Conservation (phyloP, 2,329 filamentous ascomycete species). For the Microcyclosporella mali region DNA sequence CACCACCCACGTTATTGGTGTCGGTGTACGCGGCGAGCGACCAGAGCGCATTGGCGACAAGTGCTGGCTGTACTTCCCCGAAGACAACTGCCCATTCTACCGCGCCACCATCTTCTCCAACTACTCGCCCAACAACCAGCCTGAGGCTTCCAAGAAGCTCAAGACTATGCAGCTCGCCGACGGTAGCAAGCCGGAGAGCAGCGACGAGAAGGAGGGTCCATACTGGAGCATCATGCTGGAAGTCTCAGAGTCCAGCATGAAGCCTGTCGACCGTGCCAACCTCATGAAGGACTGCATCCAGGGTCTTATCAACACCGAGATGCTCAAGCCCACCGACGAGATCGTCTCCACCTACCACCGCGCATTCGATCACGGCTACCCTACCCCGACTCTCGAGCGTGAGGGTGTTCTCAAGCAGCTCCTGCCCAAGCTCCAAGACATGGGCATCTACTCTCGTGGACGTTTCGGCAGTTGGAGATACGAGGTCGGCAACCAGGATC, state of each 20-base stretch:
- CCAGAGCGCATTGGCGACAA: constrained; percentile 98
- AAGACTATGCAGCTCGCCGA: constrained; percentile 79
- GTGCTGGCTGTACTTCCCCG: constrained; percentile 99
- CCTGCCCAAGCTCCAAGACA: constrained; percentile 82
- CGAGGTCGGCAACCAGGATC: constrained; percentile 94
- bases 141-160: constrained; percentile 72
- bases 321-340: constrained; percentile 85
- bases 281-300: constrained; percentile 87
- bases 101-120: constrained; percentile 99
- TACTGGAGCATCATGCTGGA: constrained; percentile 99
- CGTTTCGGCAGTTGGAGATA: constrained; percentile 98
- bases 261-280: constrained; percentile 82
- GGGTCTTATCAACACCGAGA: constrained; percentile 94
- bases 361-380: constrained; percentile 96
- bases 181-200: constrained; percentile 70
- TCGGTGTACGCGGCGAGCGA: constrained; percentile 84
- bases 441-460: constrained; percentile 90
- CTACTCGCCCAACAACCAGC: constrained; percentile 99
- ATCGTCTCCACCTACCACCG: constrained; percentile 98
- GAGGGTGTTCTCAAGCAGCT: constrained; percentile 90
- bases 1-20: constrained; percentile 92
- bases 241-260: constrained; percentile 91
- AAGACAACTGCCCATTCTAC: constrained; percentile 98
- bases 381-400: constrained; percentile 88
- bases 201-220: constrained; percentile 73